phyloP scores from a whole-genome alignment of 1,284 basidiomycete genomes.

The Sporisorium reilianum region DNA sequence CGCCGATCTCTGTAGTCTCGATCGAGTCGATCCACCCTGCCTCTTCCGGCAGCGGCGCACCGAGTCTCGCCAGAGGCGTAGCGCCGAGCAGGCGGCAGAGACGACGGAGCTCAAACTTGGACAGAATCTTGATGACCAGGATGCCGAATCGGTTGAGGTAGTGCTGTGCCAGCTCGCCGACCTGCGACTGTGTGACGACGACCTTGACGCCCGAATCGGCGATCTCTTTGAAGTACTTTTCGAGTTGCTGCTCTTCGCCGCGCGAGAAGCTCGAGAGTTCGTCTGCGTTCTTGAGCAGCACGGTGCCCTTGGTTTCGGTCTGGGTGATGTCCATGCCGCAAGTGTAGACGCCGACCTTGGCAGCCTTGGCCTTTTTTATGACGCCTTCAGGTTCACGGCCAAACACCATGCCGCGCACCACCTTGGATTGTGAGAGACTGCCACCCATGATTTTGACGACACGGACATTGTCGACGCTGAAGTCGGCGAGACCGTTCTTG shows the following conservation, averaged over 20 bases:
- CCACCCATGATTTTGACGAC: constrained; percentile 99
- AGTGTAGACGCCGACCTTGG: constrained; percentile 82
- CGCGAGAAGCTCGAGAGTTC: constrained; percentile 91
- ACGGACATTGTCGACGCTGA: constrained; percentile 89
- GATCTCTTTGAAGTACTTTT: constrained; percentile 82
- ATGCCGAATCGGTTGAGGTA: constrained; percentile 95
- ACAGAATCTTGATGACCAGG: constrained; percentile 94
- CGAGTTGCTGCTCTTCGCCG: constrained; percentile 82
- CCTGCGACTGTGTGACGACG: constrained; percentile 89
- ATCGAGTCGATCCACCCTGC: constrained; percentile 93
- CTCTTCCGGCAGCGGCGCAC: constrained; percentile 95
- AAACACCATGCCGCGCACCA: constrained; percentile 98
- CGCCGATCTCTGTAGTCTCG: constrained; percentile 95
- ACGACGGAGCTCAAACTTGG: constrained; percentile 96
- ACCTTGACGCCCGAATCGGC: constrained; percentile 94
- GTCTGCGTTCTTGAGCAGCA: constrained; percentile 92
- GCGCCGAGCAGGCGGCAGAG: constrained; percentile 95
- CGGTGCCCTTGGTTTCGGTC: constrained; percentile 99
- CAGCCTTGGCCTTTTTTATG: constrained; percentile 78
- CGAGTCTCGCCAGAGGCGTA: constrained; percentile 93
- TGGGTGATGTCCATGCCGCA: constrained; percentile 91
- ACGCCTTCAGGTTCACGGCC: constrained; percentile 89
- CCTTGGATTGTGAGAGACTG: constrained; percentile 82
- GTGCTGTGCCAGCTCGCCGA: constrained; percentile 96
- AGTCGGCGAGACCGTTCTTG: constrained; percentile 61